Percentiles rank a stretch among this genome's conserved stretches.
These are phyloP conservation scores for Cercophora sp. DNA, from an alignment of 495 filamentous ascomycete genomes.

Conservation along the genomic window DNA sequence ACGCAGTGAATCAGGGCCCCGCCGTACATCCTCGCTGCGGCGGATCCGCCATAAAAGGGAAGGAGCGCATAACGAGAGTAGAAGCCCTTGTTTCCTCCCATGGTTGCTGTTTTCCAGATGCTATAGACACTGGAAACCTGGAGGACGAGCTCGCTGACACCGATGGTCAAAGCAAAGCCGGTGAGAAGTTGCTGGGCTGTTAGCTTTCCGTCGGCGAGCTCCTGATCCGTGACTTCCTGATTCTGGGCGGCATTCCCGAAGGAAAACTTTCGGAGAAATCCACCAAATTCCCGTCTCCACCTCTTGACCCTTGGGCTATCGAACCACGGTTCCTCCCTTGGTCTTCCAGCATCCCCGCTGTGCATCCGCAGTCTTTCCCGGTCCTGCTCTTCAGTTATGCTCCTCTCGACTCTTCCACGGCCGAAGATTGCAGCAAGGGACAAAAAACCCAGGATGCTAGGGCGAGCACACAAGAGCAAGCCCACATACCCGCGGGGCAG, in stretches of 20 bases:
- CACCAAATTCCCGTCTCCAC: no score
- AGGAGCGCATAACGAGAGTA: neutral
- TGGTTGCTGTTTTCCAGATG: neutral
- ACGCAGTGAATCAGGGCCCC: slow-evolving; percentile 3
- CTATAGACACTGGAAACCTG: slow-evolving; percentile 2
- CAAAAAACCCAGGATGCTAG: no score
- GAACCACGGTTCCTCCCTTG: neutral
- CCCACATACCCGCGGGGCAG: no score
- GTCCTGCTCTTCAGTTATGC: no score
- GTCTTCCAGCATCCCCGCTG: neutral
- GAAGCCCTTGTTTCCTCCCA: neutral
- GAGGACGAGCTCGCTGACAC: slow-evolving; percentile 5
- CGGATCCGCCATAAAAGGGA: neutral
- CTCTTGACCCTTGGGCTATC: neutral
- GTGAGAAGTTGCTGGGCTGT: neutral
- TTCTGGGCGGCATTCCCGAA: no score
- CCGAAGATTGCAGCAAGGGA: no score
- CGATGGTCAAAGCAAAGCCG: neutral
- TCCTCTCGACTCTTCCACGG: no score
- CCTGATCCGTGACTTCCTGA: no score
- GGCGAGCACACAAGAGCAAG: no score
- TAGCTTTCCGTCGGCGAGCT: neutral
- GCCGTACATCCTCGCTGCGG: slow-evolving; percentile 5
- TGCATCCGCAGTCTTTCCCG: no score
- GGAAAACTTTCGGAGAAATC: no score